phyloP scores from a whole-genome alignment of 129 eudicot species.

The Rutidosis leptorrhynchoides region DNA sequence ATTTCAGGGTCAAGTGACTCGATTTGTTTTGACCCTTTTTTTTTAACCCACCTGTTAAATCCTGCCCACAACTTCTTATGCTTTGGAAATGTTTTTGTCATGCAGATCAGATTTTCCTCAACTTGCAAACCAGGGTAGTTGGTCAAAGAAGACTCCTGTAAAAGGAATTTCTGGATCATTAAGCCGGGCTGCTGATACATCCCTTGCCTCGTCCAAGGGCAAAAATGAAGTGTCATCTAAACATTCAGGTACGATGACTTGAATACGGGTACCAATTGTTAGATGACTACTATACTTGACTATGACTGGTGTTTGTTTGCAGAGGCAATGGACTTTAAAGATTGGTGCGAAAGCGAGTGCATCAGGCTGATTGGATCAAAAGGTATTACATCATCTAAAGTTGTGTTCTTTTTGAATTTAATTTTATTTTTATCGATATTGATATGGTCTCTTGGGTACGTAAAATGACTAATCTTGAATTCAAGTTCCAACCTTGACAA shows the following conservation, averaged over 20 bases:
- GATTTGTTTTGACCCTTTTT: neutral
- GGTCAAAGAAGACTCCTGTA: constrained; percentile 59
- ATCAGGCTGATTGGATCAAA: constrained; percentile 71
- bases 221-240: constrained; percentile 51
- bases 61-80: neutral
- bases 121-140: constrained; percentile 57
- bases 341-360: constrained; percentile 92
- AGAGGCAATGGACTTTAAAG: constrained; percentile 91
- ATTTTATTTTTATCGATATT: too few relatives aligned
- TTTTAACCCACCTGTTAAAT: neutral
- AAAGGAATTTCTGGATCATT: constrained; percentile 43
- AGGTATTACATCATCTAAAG: constrained; percentile 40
- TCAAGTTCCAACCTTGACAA: too few relatives aligned
- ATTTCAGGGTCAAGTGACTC: neutral
- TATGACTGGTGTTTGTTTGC: constrained; percentile 20
- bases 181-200: constrained; percentile 39
- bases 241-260: constrained; percentile 53
- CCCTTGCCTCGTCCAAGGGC: constrained; percentile 53
- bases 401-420: neutral
- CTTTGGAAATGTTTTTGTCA: neutral
- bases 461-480: neutral
- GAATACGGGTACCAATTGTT: neutral
- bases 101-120: constrained; percentile 76
- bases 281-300: neutral
- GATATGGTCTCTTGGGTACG: too few relatives aligned